Evolutionary conservation across 2,329 filamentous ascomycete species (phyloP).

Genomic region (Tolypocladium sp.): DNA sequence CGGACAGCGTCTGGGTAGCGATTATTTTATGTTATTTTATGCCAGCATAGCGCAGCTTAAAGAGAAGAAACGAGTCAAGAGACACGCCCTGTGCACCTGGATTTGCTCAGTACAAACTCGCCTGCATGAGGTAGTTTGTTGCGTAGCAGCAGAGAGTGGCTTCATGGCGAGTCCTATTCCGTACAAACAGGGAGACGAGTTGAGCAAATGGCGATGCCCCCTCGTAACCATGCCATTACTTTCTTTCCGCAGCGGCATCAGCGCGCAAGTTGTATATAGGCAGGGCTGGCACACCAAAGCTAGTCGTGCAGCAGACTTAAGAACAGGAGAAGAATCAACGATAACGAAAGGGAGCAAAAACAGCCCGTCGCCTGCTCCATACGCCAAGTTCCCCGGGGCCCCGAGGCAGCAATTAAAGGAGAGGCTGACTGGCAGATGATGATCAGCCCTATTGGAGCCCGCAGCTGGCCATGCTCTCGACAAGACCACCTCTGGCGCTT

Average conservation of each 20-base stretch:
- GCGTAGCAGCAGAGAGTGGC: neutral
- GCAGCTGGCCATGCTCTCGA: neutral
- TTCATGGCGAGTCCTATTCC: neutral
- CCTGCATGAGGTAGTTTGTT: neutral
- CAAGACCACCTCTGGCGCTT: neutral
- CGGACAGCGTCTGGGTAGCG: conserved; percentile 7
- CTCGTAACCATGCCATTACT: no score
- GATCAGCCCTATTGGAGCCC: neutral
- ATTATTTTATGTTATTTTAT: conserved; percentile 8
- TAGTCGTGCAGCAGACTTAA: neutral
- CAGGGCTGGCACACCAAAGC: neutral
- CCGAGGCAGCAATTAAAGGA: neutral
- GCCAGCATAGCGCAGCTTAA: conserved; percentile 9
- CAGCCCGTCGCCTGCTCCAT: neutral
- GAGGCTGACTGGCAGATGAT: neutral
- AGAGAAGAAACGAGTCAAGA: neutral
- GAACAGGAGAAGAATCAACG: neutral
- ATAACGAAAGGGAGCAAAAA: neutral
- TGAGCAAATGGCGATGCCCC: neutral
- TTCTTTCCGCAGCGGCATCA: neutral
- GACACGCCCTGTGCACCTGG: neutral
- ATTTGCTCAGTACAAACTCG: neutral
- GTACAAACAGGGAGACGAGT: neutral
- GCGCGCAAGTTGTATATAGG: no score
- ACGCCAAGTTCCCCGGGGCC: neutral